Evolutionary conservation across 2,329 filamentous ascomycete genomes (phyloP), one percentile per base, ranked within the genome.

Genomic region (Pseudopithomyces maydicus): DNA sequence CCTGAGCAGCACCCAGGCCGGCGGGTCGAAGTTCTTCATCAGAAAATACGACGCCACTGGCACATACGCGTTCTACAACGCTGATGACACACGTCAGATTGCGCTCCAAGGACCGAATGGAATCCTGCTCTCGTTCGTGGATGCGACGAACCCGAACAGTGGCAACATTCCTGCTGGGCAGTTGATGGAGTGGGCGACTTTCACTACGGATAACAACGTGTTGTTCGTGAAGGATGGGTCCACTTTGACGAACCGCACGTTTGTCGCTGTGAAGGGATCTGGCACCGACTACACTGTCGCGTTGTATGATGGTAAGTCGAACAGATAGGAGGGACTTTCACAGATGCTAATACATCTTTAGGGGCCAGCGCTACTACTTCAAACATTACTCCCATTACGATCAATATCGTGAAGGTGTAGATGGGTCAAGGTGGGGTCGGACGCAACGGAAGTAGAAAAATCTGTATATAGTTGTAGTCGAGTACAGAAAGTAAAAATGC

Each of bases 131-230:
- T 67, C 69, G 35, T 26, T 69, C 23, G 56, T 69, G 15, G 69
- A 71, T 48, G 61, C 66, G 5, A 64, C 63, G 10, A 70, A 62
- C 29, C 68, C 69, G 12, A 60, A 47, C 19, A 52, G 46, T 2
- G 55, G 42, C 17, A 64, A 12, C 12, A 70, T 73, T 51, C 67
- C 68, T 6, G 54, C 50, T 14, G 67, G 70, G 15, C 61, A 65
- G 47, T 39, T 67, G 51, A 69, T 70, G 59, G 69, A 73, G 47
- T 71, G 69, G 68, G 66, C 61, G 15, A 69, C 68, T 1, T 73
- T 73, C 52, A 70, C 68, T 1, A 63, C 62, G 48, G 65, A 72
- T 26, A 63, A 60, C 35, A 65, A 67, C 22, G 59, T 66, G 19
- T 42, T 73, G 3, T 62, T 64, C 12, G 65, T 73, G 5, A 69